These are phyloP conservation scores for Lagenidium sp. DNA, from an alignment of 352 stramenopile species.

Conservation along the genomic window DNA sequence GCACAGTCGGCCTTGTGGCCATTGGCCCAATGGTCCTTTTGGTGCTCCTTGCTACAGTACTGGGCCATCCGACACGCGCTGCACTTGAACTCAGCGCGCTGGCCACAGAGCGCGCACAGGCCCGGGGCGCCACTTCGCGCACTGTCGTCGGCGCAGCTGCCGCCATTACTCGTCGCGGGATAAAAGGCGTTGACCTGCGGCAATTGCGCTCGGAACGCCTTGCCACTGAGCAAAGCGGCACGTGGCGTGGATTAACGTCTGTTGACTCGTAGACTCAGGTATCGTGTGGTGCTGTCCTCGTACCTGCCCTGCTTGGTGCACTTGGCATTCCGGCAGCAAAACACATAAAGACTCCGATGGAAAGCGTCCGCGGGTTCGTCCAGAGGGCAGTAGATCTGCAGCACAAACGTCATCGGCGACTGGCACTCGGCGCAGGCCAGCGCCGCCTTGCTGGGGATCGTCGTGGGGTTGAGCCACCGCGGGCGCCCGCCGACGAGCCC, in stretches of 20 bases:
- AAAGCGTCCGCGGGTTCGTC: conserved; percentile 85
- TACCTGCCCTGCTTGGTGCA: conserved; percentile 48
- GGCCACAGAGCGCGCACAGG: conserved; percentile 52
- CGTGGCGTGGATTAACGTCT: no score
- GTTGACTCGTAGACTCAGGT: no score
- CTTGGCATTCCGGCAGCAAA: conserved; percentile 69
- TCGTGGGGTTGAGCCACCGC: conserved; percentile 77
- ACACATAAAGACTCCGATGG: conserved; percentile 91
- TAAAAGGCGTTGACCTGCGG: conserved; percentile 88
- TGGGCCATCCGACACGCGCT: conserved; percentile 61
- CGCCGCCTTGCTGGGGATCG: conserved; percentile 26
- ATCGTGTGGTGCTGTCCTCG: background rate
- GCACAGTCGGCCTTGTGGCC: conserved; percentile 61
- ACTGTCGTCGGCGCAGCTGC: conserved; percentile 17
- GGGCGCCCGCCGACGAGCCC: conserved; percentile 86
- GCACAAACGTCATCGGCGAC: conserved; percentile 58
- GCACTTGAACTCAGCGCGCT: conserved; percentile 57
- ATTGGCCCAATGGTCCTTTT: conserved; percentile 72
- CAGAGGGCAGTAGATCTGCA: conserved; percentile 91
- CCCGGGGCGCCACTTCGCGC: conserved; percentile 1
- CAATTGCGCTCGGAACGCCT: conserved; percentile 82
- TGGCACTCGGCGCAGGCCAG: conserved; percentile 45
- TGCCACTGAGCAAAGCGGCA: no score
- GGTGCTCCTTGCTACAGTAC: conserved; percentile 71
- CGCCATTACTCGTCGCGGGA: conserved; percentile 36